These are phyloP conservation scores for Tetrahymena thermophila DNA, from an alignment of 73 alveolate species.

Conservation along the genomic window DNA sequence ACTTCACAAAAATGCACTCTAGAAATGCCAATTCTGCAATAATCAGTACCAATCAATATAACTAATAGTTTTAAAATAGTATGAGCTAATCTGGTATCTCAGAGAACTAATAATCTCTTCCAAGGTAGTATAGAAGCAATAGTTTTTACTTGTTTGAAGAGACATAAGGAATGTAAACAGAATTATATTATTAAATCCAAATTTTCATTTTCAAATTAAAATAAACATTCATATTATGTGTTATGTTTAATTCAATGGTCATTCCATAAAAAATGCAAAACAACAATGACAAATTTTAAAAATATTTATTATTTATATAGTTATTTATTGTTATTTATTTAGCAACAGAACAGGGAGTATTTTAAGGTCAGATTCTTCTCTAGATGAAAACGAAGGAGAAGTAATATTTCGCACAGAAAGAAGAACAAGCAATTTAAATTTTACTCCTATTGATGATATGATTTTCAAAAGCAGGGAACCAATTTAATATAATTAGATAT, in stretches of 20 bases:
- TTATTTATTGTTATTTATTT: neutral
- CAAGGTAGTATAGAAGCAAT: neutral
- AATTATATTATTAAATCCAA: too few species aligned
- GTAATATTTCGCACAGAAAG: neutral
- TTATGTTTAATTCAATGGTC: neutral
- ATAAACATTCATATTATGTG: neutral
- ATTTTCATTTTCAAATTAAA: too few species aligned
- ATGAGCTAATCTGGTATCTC: neutral
- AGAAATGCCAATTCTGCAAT: neutral
- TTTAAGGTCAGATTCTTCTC: neutral
- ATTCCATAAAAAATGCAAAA: neutral
- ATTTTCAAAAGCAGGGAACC: neutral
- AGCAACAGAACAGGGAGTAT: neutral
- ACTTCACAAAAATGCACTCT: neutral
- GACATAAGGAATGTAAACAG: neutral
- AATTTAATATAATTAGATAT: neutral
- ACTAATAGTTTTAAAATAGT: neutral
- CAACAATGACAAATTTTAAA: neutral
- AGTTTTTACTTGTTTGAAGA: neutral
- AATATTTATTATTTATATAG: neutral
- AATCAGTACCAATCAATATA: neutral
- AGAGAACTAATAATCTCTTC: neutral
- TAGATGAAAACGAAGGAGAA: neutral
- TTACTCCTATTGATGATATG: neutral
- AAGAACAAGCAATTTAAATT: neutral